Conservation (phyloP, 805 yeast genomes). For the Myxozyma nipponensis region DNA sequence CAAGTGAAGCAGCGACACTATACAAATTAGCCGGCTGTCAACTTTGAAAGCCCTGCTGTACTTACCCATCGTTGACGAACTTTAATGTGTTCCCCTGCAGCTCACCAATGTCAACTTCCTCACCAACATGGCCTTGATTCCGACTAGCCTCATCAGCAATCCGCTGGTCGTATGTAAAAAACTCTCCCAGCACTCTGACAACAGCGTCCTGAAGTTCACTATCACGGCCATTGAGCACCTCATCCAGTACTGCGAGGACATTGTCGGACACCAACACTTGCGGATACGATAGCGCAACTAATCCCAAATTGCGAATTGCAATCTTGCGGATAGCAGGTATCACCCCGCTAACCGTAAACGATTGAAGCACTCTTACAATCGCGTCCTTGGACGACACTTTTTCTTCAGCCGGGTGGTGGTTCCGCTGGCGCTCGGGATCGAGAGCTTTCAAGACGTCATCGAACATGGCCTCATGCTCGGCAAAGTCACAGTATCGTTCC, state of each 20-base stretch:
- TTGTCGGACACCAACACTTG: constrained; percentile 59
- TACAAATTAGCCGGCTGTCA: not conserved
- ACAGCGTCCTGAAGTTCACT: constrained; percentile 49
- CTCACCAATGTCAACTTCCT: constrained; percentile 47
- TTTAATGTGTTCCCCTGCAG: constrained; percentile 54
- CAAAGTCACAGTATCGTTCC: constrained; percentile 63
- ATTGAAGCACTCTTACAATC: constrained; percentile 55
- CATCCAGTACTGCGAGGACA: constrained; percentile 52
- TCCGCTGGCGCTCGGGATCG: not conserved
- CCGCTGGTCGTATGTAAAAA: constrained; percentile 47
- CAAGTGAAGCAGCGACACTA: constrained; percentile 63
- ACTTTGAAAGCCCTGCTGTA: not conserved
- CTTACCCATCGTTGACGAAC: constrained; percentile 53
- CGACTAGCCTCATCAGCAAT: constrained; percentile 22
- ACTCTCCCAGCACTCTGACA: constrained; percentile 54
- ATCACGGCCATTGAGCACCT: constrained; percentile 44
- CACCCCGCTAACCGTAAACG: constrained; percentile 45
- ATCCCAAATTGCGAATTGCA: constrained; percentile 52
- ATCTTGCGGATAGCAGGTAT: constrained; percentile 43
- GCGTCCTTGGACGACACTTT: constrained; percentile 48
- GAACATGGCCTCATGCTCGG: constrained; percentile 41
- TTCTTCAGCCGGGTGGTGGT: constrained; percentile 33
- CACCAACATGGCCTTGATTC: constrained; percentile 48
- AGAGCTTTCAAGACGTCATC: constrained; percentile 5
- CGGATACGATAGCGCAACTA: constrained; percentile 60